Conservation (phyloP, 1,284 basidiomycete genomes). For the Cystobasidium sp. region DNA sequence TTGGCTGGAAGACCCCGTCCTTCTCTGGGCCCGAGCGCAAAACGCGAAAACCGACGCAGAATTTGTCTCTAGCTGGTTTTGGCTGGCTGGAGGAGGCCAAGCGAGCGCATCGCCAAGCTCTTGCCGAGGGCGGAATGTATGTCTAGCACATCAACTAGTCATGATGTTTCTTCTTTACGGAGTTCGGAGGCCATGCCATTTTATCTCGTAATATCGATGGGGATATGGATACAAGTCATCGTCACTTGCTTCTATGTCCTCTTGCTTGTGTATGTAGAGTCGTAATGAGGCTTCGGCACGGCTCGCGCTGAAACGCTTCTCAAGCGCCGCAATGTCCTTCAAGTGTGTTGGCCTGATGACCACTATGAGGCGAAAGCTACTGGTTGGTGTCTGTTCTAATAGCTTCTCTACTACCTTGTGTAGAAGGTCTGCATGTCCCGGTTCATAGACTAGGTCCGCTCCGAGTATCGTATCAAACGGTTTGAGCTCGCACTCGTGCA, state of each 20-base stretch:
- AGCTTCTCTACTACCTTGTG: slow-evolving; percentile 7
- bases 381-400: neutral
- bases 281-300: neutral
- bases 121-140: slow-evolving; percentile 41
- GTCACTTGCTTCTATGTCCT: slow-evolving; percentile 19
- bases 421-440: slow-evolving; percentile 19
- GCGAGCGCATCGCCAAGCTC: slow-evolving; percentile 9
- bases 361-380: slow-evolving; percentile 32
- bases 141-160: neutral
- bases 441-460: slow-evolving; percentile 42
- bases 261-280: neutral
- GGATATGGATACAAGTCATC: slow-evolving; percentile 15
- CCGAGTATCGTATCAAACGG: slow-evolving; percentile 25
- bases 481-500: neutral
- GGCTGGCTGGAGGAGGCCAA: slow-evolving; percentile 37
- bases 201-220: slow-evolving; percentile 36
- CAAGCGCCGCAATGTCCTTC: slow-evolving; percentile 17
- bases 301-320: neutral
- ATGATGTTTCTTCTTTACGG: neutral
- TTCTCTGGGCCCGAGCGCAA: neutral
- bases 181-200: slow-evolving; percentile 5
- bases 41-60: neutral
- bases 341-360: slow-evolving; percentile 16
- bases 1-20: slow-evolving; percentile 12
- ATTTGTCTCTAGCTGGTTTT: slow-evolving; percentile 18